Conservation (phyloP, 805 yeast species). For the Helenozyma baotianmanensis region DNA sequence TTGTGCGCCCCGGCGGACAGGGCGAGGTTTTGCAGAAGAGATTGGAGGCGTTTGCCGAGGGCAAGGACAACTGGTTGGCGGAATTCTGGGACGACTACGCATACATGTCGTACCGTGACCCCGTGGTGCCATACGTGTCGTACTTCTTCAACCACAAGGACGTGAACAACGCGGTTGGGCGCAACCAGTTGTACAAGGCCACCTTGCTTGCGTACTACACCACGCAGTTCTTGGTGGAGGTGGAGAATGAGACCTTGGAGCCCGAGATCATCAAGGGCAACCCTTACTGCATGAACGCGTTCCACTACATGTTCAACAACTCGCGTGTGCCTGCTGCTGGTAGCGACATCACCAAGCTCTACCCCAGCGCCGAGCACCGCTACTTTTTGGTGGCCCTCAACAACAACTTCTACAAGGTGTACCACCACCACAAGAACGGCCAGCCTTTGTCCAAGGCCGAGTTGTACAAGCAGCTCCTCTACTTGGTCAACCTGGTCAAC, state of each 20-base stretch:
- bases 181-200: slow-evolving; percentile 67
- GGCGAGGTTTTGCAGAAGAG: slow-evolving; percentile 69
- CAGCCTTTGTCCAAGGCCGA: slow-evolving; percentile 42
- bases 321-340: slow-evolving; percentile 69
- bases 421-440: slow-evolving; percentile 49
- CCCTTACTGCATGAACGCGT: slow-evolving; percentile 95
- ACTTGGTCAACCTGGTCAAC: slow-evolving; percentile 43
- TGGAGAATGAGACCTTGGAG: slow-evolving; percentile 69
- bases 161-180: slow-evolving; percentile 50
- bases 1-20: slow-evolving; percentile 54
- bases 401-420: slow-evolving; percentile 76
- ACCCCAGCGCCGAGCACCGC: slow-evolving; percentile 48
- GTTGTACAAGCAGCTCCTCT: slow-evolving; percentile 54
- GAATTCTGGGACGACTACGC: slow-evolving; percentile 94
- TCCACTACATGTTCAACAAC: slow-evolving; percentile 86
- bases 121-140: slow-evolving; percentile 91
- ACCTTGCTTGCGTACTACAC: slow-evolving; percentile 67
- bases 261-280: slow-evolving; percentile 73
- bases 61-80: slow-evolving; percentile 81
- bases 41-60: slow-evolving; percentile 51
- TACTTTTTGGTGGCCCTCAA: slow-evolving; percentile 69
- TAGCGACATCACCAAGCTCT: slow-evolving; percentile 59
- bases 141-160: slow-evolving; percentile 86
- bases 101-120: slow-evolving; percentile 85
- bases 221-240: slow-evolving; percentile 57